Conservation (phyloP, 2,329 filamentous ascomycete genomes). For the Fusarium metavorans region DNA sequence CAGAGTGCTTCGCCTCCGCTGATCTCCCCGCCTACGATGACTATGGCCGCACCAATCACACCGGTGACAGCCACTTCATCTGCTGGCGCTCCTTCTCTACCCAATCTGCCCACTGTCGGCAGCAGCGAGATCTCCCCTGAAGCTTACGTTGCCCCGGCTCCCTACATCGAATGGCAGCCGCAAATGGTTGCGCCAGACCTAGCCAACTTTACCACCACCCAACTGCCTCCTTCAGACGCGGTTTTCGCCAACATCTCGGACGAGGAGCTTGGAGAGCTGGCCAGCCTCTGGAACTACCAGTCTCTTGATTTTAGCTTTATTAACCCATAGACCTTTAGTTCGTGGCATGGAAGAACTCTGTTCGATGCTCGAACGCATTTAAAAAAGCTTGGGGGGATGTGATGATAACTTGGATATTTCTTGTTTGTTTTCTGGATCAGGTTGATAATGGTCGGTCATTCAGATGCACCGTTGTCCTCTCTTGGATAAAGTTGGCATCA, state of each 20-base stretch:
- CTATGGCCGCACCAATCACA: background rate
- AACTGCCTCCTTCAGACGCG: slow-evolving; percentile 24
- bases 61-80: background rate
- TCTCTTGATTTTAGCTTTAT: slow-evolving; percentile 50
- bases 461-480: background rate
- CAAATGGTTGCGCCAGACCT: slow-evolving; percentile 22
- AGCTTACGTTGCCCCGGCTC: slow-evolving; percentile 9
- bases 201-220: slow-evolving; percentile 5
- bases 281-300: slow-evolving; percentile 51
- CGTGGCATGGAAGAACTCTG: too few relatives aligned
- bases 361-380: too few relatives aligned
- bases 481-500: background rate
- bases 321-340: background rate
- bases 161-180: slow-evolving; percentile 29
- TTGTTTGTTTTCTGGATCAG: background rate
- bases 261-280: slow-evolving; percentile 50
- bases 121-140: slow-evolving; percentile 1
- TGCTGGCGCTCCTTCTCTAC: slow-evolving; percentile 14
- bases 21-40: slow-evolving; percentile 11
- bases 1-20: background rate
- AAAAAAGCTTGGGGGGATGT: background rate
- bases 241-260: slow-evolving; percentile 47
- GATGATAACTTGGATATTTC: background rate
- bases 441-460: background rate
- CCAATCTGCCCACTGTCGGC: background rate